Conservation (phyloP, 140 eudicot genomes). For the Ambrosia hybrid region DNA sequence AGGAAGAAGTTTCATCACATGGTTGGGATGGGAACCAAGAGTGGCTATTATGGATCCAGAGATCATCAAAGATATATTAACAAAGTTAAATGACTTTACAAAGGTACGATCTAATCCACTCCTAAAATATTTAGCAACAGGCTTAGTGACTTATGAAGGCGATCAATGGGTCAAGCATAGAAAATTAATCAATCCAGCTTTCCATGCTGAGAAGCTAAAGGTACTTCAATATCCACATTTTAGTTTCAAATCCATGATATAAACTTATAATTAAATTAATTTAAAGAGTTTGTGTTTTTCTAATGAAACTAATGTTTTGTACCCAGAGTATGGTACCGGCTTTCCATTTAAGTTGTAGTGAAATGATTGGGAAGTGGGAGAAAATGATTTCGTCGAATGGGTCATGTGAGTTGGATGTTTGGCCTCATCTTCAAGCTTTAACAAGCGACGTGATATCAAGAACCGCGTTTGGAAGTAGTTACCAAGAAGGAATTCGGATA, state of each 20-base stretch:
- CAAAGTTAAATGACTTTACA: conserved; percentile 22
- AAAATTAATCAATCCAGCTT: neutral
- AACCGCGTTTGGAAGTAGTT: conserved; percentile 3
- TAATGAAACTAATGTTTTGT: no score
- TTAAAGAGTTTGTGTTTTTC: neutral
- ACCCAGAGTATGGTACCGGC: conserved; percentile 7
- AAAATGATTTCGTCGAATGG: neutral
- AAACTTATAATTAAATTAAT: no score
- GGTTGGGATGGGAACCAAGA: conserved; percentile 38
- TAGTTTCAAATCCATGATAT: neutral
- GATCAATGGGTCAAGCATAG: neutral
- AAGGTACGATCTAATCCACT: conserved; percentile 33
- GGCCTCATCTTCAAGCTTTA: conserved; percentile 5
- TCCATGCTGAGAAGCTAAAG: neutral
- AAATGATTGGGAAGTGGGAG: neutral
- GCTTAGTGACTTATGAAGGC: conserved; percentile 32
- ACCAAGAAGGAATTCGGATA: conserved; percentile 4
- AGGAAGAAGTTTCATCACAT: conserved; percentile 30
- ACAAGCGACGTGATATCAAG: conserved; percentile 7
- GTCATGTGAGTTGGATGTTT: conserved; percentile 1
- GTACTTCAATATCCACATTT: neutral
- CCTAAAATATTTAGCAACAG: conserved; percentile 18
- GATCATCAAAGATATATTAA: conserved; percentile 32
- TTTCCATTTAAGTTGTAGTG: conserved; percentile 1
- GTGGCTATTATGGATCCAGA: conserved; percentile 33